Conservation (phyloP, 208 protist genomes). For the Leishmania tropica region DNA sequence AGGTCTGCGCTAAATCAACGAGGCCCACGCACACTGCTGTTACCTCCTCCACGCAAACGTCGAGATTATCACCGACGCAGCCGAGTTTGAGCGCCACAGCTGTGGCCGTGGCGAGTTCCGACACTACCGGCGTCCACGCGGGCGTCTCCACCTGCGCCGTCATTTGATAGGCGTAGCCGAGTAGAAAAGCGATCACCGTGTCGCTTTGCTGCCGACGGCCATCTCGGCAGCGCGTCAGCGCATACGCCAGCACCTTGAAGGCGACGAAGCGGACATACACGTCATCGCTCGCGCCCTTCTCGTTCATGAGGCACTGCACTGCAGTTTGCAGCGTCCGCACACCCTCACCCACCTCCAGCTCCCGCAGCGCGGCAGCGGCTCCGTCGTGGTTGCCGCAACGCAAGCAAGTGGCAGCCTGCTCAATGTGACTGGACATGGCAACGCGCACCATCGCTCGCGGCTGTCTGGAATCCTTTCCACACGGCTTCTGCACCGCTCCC, state of each 20-base stretch:
- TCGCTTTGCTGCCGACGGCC: slow-evolving; percentile 28
- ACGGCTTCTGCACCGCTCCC: not conserved
- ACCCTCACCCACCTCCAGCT: slow-evolving; percentile 41
- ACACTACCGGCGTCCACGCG: slow-evolving; percentile 64
- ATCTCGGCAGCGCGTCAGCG: slow-evolving; percentile 40
- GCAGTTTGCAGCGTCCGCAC: slow-evolving; percentile 36
- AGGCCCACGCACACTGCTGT: slow-evolving; percentile 19
- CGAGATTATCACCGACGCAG: slow-evolving; percentile 32
- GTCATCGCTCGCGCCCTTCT: slow-evolving; percentile 15
- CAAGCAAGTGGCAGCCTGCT: slow-evolving; percentile 51
- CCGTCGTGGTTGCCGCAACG: slow-evolving; percentile 59
- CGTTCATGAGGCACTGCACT: slow-evolving; percentile 14
- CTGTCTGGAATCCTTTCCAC: not conserved
- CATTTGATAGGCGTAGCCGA: slow-evolving; percentile 40
- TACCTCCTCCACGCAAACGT: slow-evolving; percentile 18
- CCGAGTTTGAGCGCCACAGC: slow-evolving; percentile 76
- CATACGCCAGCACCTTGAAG: slow-evolving; percentile 63
- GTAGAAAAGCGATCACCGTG: slow-evolving; percentile 42
- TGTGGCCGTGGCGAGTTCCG: slow-evolving; percentile 51
- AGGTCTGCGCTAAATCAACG: slow-evolving; percentile 13
- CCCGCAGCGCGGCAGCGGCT: slow-evolving; percentile 45
- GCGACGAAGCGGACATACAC: slow-evolving; percentile 72
- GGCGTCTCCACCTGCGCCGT: slow-evolving; percentile 25
- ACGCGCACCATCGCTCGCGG: not conserved
- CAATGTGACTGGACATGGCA: slow-evolving; percentile 26